Base-by-base conservation (phyloP, 1,284 basidiomycete species). In the Cutaneotrichosporon daszewskae region DNA sequence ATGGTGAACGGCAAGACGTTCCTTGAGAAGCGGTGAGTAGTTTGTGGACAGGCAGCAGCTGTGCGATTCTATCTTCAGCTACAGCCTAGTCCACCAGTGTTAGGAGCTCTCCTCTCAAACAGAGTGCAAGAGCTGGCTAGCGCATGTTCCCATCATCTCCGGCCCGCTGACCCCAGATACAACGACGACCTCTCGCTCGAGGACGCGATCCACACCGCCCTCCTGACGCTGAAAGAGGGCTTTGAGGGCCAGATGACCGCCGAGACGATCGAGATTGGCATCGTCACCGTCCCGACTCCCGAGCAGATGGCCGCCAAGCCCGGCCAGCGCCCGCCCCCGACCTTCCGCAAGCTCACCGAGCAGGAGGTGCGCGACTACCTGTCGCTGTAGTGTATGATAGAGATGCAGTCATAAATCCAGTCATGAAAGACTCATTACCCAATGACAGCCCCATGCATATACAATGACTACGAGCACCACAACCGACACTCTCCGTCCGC, bases 191-290 rank as follows among this genome's bases (percentile, higher is more conserved):
- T 99, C 62, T 95, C 91, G 55, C 76, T 98, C 45, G 95, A 98
- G 73, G 95, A 99, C 68, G 95, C 95, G 18, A 98, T 98, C 59
- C 95, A 98, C 73, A 98, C 95, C 8, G 94, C 95, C n/a, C 80
- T 99, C 29, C 75, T 99, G 54, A 99, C 95, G 17, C 77, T 98
- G 54, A 98, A 99, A 73, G 95, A 98, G 74, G 94, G 94, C 9
- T 97, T 97, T 60, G 95, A 99, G 72, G 95, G 95, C 12, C 87
- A 97, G 68, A 97, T 99, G 92, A 97, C 94, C 17, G 94, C 97
- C 74, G 94, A 97, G 76, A 99, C 95, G 26, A 95, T 99, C 63
- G 95, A 99, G 73, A 92, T 99, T 48, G 95, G 95, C 35, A 83
- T 99, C 36, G 81, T 98, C 49, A 89, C 87, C 39, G 85, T 89